Base-by-base conservation (phyloP, 371 early-diverging fungal species). In the Syncephalastrum contaminatum region DNA sequence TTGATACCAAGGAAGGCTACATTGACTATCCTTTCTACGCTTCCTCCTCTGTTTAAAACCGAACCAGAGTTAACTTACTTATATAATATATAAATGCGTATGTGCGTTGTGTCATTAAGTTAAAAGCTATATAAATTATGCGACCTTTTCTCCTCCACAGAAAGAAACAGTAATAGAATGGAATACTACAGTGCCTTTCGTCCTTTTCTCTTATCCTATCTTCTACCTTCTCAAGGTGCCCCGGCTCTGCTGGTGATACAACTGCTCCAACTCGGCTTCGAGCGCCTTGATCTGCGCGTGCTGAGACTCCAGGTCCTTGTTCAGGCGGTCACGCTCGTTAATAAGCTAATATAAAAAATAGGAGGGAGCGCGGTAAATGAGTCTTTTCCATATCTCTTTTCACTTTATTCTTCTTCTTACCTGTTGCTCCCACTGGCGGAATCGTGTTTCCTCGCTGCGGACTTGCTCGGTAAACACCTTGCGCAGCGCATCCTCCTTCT, bases 391-490 rank as follows among this genome's bases (percentile, higher is more conserved):
- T 15, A 24, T 24, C 15, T 48, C 15, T n/a, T 45, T 45, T 45
- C 13, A 30, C 3, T 46, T 18, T 25, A 2, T 4, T 21, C 14
- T 48, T 4, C 19, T 44, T 6, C 40, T 48, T 73, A 92, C 91
- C 83, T 86, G 91, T 71, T 94, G 94, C 69, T 96, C 98, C 98
- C 98, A 98, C 67, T 93, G 86, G 62, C 96, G 86, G 86, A 98
- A 98, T 58, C 96, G 72, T 64, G 84, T 82, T 80, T 98, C 98
- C 76, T 98, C 96, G 63, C 84, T 62, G 57, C 90, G 83, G 55
- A 96, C 98, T 67, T 96, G 93, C 66, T 96, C 95, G 46, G 97
- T 94, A 67, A 98, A 96, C 43, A 90, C 81, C 66, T 90, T 89
- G 57, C 95, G 85, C 55, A 97, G 82, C 13, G 75, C 75, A 58